Evolutionary conservation across 106 monocot genomes (phyloP), one percentile per base, ranked within the genome.

Genomic region (Dendrobium officinale): DNA sequence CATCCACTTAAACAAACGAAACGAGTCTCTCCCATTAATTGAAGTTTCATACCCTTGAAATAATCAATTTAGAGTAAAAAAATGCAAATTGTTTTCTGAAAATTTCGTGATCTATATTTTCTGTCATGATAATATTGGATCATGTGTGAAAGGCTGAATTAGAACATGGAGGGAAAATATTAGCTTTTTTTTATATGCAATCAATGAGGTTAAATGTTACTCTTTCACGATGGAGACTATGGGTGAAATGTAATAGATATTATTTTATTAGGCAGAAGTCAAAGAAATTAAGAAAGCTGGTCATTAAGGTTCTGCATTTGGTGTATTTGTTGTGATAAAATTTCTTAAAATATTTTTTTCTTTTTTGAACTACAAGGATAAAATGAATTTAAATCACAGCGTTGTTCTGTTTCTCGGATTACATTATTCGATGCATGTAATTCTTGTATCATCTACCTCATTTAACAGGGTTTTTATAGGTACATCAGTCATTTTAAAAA

Each of bases 141-240:
- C 13, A 29, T 70, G 33, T 70, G 64, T 3, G 31, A 70, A 70
- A 40, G 11, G 3, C 4, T 40, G 37, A 37, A 4, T 61, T 61
- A 7, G 61, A 61, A 61, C 70, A 70, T 70, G 70, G 29, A 33
- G 37, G 70, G 11, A 61, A 70, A 70, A 70, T 70, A 66, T 66
- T 26, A 13, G 26, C 64, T 33, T 70, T 33, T 70, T 70, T 70
- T 29, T 70, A 70, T 70, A 37, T 70, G n/a, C 13, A 16, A 13
- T 67, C 70, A 70, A 33, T 70, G 27, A 67, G 20, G 70, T 70
- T 70, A 70, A 15, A 13, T 22, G 61, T 70, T 70, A 24, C 37
- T 33, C 27, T 29, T 15, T 15, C 7, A 66, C 0, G 24, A 66
- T 66, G 64, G n/a, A 29, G 13, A 70, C 33, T 13, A 26, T 26